phyloP scores from a whole-genome alignment of 2,329 filamentous ascomycete genomes.

The Ophioceras dolichostomum region DNA sequence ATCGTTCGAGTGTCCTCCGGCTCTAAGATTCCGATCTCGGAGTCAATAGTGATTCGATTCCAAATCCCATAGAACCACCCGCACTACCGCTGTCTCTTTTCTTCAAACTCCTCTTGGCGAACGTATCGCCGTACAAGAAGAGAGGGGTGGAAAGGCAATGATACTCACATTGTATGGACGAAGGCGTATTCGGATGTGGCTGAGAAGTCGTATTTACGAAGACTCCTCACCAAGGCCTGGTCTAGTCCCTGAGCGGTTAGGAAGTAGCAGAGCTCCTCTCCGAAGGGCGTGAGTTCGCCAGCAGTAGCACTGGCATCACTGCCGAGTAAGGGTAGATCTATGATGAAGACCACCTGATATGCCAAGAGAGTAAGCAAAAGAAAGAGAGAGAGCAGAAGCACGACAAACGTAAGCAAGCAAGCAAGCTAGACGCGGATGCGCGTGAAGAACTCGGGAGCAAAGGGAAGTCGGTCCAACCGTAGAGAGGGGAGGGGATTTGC shows the following conservation, averaged over 20 bases:
- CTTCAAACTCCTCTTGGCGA: too few species aligned
- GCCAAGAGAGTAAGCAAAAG: background rate
- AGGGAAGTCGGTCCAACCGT: too few species aligned
- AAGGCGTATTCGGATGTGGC: constrained; percentile 63
- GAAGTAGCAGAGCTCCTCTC: constrained; percentile 59
- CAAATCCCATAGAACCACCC: too few species aligned
- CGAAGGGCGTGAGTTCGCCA: constrained; percentile 40
- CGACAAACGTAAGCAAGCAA: background rate
- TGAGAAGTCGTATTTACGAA: constrained; percentile 72
- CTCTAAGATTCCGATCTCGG: constrained; percentile 22
- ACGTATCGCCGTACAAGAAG: too few species aligned
- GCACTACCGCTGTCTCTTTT: too few species aligned
- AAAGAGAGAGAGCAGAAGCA: constrained; percentile 11
- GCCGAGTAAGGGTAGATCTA: constrained; percentile 66
- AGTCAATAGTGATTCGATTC: constrained; percentile 8
- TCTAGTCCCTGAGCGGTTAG: constrained; percentile 54
- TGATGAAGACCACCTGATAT: constrained; percentile 68
- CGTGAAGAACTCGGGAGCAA: too few species aligned
- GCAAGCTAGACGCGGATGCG: background rate
- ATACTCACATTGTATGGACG: constrained; percentile 66
- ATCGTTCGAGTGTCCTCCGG: constrained; percentile 40
- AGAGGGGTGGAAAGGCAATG: constrained; percentile 4
- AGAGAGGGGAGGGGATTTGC: too few species aligned
- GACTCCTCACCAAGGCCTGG: constrained; percentile 50
- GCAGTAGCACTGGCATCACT: constrained; percentile 13